Conservation (phyloP, 345 rosid genomes). For the Aquilaria yunnanensis region DNA sequence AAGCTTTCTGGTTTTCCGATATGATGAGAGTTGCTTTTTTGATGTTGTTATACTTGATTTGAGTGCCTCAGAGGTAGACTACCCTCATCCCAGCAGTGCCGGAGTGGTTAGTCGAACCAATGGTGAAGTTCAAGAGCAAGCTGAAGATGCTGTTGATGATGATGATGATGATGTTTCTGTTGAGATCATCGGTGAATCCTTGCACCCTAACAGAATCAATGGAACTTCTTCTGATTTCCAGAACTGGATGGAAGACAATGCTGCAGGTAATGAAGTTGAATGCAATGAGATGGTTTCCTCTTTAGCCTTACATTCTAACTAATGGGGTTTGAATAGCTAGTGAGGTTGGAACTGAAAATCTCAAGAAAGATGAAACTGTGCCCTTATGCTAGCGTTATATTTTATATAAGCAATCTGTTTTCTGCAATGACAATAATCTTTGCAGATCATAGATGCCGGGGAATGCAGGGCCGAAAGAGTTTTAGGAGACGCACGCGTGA, state of each 20-base stretch:
- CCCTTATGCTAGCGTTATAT: too few species aligned
- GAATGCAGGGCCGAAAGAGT: background rate
- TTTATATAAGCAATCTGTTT: too few species aligned
- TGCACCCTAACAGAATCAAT: background rate
- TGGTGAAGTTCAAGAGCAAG: slow-evolving; percentile 3
- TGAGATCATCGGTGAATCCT: background rate
- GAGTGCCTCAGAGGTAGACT: background rate
- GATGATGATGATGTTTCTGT: slow-evolving; percentile 13
- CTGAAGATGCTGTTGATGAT: slow-evolving; percentile 15
- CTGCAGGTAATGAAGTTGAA: background rate
- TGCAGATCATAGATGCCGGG: too few species aligned
- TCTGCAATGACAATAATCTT: too few species aligned
- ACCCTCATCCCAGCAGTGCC: slow-evolving; percentile 4
- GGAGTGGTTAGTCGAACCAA: background rate
- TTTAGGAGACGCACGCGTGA: background rate
- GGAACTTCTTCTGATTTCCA: too few species aligned
- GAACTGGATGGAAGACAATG: background rate
- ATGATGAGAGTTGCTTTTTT: background rate
- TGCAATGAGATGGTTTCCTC: too few species aligned
- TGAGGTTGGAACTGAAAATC: too few species aligned
- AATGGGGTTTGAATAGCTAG: too few species aligned
- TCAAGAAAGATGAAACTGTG: too few species aligned
- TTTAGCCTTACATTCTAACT: too few species aligned
- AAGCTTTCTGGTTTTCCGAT: slow-evolving; percentile 4
- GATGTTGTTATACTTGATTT: background rate